Conservation (phyloP, 768 basidiomycete species). For the Hortiboletus flavorubellus region DNA sequence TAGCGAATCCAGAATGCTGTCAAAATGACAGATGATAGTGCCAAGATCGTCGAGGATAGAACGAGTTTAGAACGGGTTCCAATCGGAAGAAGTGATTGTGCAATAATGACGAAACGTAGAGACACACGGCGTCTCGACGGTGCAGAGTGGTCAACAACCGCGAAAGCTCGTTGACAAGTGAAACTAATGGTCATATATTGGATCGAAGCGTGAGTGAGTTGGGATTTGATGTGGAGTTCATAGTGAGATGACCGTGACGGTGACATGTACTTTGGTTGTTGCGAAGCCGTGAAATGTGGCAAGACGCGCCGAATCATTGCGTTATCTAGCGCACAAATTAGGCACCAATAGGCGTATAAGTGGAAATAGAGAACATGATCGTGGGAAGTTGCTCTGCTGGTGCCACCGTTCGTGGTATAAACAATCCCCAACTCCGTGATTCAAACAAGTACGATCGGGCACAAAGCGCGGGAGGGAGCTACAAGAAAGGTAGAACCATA, state of each 20-base stretch:
- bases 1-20: background rate
- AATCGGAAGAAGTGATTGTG: background rate
- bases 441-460: background rate
- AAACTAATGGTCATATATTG: background rate
- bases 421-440: background rate
- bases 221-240: background rate
- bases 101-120: background rate
- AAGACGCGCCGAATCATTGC: background rate
- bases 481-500: background rate
- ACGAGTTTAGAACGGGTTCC: background rate
- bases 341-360: conserved; percentile 8
- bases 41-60: background rate
- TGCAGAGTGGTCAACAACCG: background rate
- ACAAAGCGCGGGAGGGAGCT: conserved; percentile 4
- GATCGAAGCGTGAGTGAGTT: background rate
- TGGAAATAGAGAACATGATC: conserved; percentile 1
- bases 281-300: too few species aligned
- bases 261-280: background rate
- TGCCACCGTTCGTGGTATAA: background rate
- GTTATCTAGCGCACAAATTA: background rate
- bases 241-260: background rate
- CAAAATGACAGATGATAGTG: background rate
- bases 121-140: background rate
- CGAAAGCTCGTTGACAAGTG: background rate
- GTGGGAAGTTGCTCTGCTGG: conserved; percentile 1